phyloP scores from a whole-genome alignment of 2,329 filamentous ascomycete species.

The Claviceps arundinis region DNA sequence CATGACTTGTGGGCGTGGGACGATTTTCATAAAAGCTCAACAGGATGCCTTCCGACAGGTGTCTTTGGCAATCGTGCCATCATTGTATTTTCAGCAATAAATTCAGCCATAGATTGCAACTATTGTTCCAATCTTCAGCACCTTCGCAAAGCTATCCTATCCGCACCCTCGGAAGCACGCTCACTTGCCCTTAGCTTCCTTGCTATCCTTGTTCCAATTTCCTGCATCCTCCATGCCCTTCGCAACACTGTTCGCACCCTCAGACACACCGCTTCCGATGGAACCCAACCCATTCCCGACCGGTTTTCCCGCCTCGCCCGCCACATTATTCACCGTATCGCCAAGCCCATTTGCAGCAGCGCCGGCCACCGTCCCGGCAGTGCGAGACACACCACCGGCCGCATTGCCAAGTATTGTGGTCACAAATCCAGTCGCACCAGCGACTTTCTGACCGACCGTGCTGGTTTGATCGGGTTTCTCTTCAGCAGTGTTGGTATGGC shows the following conservation, averaged over 20 bases:
- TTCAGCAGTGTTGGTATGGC: conserved; percentile 3
- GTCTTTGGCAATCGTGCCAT: neutral
- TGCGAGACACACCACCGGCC: conserved; percentile 26
- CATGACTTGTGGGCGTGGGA: neutral
- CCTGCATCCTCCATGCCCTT: conserved; percentile 45
- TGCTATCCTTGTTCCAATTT: conserved; percentile 33
- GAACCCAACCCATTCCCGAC: conserved; percentile 42
- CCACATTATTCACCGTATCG: conserved; percentile 39
- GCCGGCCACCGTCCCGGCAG: conserved; percentile 29
- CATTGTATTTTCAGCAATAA: neutral
- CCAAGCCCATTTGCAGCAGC: conserved; percentile 44
- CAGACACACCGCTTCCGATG: conserved; percentile 39
- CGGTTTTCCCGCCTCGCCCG: conserved; percentile 39
- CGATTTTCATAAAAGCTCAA: neutral
- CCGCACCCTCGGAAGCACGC: neutral
- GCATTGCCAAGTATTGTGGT: conserved; percentile 28
- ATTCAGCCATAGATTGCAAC: neutral
- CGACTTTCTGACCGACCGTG: conserved; percentile 16
- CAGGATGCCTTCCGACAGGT: neutral
- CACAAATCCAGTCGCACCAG: conserved; percentile 24
- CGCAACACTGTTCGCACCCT: conserved; percentile 33
- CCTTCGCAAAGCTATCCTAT: conserved; percentile 30
- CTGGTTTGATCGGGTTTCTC: conserved; percentile 10
- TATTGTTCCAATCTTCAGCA: conserved; percentile 42
- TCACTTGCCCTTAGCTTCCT: neutral